phyloP scores from a whole-genome alignment of 805 yeast species.

The Ogataea trehaloabstinens region DNA sequence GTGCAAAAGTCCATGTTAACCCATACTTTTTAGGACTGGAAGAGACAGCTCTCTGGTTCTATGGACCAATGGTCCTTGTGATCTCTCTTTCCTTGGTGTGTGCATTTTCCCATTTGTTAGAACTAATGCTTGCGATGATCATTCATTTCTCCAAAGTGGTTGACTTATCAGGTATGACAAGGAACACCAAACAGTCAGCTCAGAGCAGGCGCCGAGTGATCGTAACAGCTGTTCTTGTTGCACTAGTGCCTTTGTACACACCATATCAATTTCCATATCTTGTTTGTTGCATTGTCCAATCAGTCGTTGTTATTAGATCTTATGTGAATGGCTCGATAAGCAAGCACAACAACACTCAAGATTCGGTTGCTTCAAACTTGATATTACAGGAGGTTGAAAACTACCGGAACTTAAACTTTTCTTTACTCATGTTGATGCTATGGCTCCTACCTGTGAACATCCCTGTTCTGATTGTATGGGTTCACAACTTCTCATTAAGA shows the following conservation, averaged over 20 bases:
- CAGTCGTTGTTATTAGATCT: conserved; percentile 45
- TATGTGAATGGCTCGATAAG: conserved; percentile 5
- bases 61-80: conserved; percentile 56
- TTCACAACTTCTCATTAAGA: conserved; percentile 70
- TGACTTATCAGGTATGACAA: conserved; percentile 3
- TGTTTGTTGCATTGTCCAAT: conserved; percentile 58
- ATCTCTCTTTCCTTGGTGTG: conserved; percentile 45
- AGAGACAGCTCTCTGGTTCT: conserved; percentile 50
- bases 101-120: conserved; percentile 32
- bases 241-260: conserved; percentile 55
- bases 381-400: conserved; percentile 21
- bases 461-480: conserved; percentile 77
- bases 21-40: conserved; percentile 68
- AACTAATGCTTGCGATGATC: conserved; percentile 27
- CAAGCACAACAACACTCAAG: conserved; percentile 4
- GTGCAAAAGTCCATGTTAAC: conserved; percentile 41
- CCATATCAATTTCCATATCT: conserved; percentile 82
- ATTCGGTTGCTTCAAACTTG: neutral
- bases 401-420: conserved; percentile 57
- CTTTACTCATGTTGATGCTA: conserved; percentile 63
- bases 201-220: conserved; percentile 28
- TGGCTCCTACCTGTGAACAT: conserved; percentile 78
- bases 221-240: conserved; percentile 38
- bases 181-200: conserved; percentile 2
- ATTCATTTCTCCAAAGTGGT: conserved; percentile 18